Percentiles rank a stretch among this genome's conserved stretches.
Evolutionary conservation across 805 yeast species (phyloP).

Genomic region (Yamadazyma phyllophila): DNA sequence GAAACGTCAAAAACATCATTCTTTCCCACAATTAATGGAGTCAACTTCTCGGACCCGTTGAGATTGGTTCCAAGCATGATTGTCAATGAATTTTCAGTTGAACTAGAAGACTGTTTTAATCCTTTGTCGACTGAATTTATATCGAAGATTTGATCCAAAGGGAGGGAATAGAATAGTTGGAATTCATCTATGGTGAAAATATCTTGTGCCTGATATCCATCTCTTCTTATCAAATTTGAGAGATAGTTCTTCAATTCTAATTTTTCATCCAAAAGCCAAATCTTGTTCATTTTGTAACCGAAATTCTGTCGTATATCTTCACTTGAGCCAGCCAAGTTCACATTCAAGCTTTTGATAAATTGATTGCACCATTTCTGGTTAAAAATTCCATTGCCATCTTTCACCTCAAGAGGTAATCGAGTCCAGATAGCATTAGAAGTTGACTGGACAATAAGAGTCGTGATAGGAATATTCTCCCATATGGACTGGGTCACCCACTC

Average conservation of each 20-base stretch:
- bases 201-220: conserved; percentile 47
- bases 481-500: conserved; percentile 69
- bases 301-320: conserved; percentile 37
- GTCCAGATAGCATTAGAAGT: conserved; percentile 67
- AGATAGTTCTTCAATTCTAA: conserved; percentile 45
- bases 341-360: conserved; percentile 47
- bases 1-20: conserved; percentile 45
- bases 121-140: conserved; percentile 44
- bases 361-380: conserved; percentile 60
- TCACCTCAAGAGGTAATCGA: conserved; percentile 48
- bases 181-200: conserved; percentile 62
- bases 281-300: conserved; percentile 38
- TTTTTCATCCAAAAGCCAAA: conserved; percentile 63
- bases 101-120: conserved; percentile 32
- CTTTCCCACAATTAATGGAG: conserved; percentile 60
- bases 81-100: conserved; percentile 45
- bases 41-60: conserved; percentile 61
- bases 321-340: conserved; percentile 47
- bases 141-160: conserved; percentile 56
- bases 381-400: conserved; percentile 66
- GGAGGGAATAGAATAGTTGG: conserved; percentile 56
- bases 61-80: conserved; percentile 62
- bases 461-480: conserved; percentile 65
- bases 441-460: conserved; percentile 60
- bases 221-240: conserved; percentile 23